phyloP scores from a whole-genome alignment of 2,329 filamentous ascomycete genomes.

The Aspergillus clavatus region DNA sequence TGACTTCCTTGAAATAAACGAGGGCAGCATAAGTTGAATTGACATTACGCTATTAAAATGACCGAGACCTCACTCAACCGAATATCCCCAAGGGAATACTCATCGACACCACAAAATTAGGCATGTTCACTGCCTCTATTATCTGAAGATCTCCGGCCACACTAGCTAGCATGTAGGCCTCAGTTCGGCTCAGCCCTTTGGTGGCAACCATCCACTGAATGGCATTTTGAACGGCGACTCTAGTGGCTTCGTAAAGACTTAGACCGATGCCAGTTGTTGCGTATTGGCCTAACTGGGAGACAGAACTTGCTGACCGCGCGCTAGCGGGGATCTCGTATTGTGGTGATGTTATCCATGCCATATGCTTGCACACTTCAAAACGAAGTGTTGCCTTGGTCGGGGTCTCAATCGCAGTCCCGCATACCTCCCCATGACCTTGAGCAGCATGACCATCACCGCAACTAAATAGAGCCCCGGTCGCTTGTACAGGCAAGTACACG shows the following conservation, averaged over 20 bases:
- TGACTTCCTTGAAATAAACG: neutral
- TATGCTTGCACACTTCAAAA: conserved; percentile 47
- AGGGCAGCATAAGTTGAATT: neutral
- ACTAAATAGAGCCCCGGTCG: conserved; percentile 49
- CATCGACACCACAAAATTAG: conserved; percentile 50
- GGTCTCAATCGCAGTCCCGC: conserved; percentile 54
- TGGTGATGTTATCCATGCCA: conserved; percentile 45
- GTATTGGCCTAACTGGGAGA: conserved; percentile 40
- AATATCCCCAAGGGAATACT: conserved; percentile 49
- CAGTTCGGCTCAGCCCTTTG: conserved; percentile 43
- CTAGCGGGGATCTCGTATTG: conserved; percentile 43
- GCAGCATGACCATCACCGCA: conserved; percentile 53
- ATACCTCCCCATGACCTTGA: conserved; percentile 53
- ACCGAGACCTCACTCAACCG: neutral
- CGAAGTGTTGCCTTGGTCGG: conserved; percentile 47
- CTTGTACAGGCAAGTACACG: conserved; percentile 49
- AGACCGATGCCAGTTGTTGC: conserved; percentile 46
- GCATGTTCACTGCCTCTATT: conserved; percentile 52
- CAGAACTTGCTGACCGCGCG: conserved; percentile 18
- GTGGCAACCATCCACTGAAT: conserved; percentile 48
- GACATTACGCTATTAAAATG: neutral
- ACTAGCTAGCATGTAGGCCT: conserved; percentile 52
- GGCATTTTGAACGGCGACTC: conserved; percentile 46
- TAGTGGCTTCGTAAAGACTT: conserved; percentile 47
- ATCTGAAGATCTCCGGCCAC: conserved; percentile 50